Conservation (phyloP, 345 rosid genomes). For the Nephelium lappaceum region DNA sequence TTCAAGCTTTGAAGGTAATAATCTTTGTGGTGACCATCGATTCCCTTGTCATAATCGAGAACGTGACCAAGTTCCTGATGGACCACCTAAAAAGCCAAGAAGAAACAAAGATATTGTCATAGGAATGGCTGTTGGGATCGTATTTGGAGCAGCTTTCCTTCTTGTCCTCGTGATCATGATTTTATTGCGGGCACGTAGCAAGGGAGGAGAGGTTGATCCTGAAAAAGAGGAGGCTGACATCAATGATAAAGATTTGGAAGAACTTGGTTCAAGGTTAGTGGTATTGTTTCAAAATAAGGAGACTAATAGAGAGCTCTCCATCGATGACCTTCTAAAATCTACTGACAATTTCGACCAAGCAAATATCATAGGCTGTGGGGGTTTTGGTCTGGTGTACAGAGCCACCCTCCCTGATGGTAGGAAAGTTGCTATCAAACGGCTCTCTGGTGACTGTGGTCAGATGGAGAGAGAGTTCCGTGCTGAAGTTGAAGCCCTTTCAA, state of each 20-base stretch:
- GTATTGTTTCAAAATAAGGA: slow-evolving; percentile 67
- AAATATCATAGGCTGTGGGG: slow-evolving; percentile 87
- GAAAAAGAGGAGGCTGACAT: slow-evolving; percentile 52
- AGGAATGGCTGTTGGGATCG: slow-evolving; percentile 68
- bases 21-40: slow-evolving; percentile 75
- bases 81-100: slow-evolving; percentile 26
- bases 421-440: slow-evolving; percentile 75
- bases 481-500: slow-evolving; percentile 86
- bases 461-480: slow-evolving; percentile 84
- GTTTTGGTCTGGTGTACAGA: slow-evolving; percentile 85
- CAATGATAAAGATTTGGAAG: slow-evolving; percentile 48
- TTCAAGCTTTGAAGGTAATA: slow-evolving; percentile 78
- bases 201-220: slow-evolving; percentile 72
- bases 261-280: slow-evolving; percentile 53
- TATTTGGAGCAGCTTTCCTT: slow-evolving; percentile 55
- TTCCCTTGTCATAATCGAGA: slow-evolving; percentile 35
- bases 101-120: slow-evolving; percentile 38
- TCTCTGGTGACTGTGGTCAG: slow-evolving; percentile 85
- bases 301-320: slow-evolving; percentile 48
- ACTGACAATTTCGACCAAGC: slow-evolving; percentile 76
- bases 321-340: slow-evolving; percentile 66
- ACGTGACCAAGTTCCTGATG: slow-evolving; percentile 6
- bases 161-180: slow-evolving; percentile 48
- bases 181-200: slow-evolving; percentile 49
- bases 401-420: slow-evolving; percentile 69